Conservation (phyloP, 345 rosid genomes). For the Chamaenerion angustifolium region DNA sequence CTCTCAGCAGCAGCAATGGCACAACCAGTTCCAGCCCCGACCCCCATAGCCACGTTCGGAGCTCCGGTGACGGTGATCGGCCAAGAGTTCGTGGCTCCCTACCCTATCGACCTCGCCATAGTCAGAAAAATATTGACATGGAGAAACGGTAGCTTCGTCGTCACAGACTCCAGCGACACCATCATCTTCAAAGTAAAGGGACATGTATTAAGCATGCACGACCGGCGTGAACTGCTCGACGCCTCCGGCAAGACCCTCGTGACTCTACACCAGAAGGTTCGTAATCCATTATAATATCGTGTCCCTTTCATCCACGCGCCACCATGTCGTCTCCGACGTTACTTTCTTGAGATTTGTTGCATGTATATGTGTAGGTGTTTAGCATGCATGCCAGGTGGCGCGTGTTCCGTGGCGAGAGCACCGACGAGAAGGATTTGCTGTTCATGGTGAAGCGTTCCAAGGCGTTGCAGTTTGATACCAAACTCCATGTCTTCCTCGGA, state of each 20-base stretch:
- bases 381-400: conserved; percentile 25
- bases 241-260: conserved; percentile 10
- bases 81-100: conserved; percentile 12
- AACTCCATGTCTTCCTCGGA: conserved; percentile 27
- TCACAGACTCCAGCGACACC: conserved; percentile 7
- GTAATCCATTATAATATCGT: too few relatives aligned
- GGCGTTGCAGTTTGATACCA: conserved; percentile 12
- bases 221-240: conserved; percentile 8
- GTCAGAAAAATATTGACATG: conserved; percentile 8
- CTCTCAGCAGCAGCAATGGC: too few relatives aligned
- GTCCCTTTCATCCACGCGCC: too few relatives aligned
- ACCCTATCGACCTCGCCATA: conserved; percentile 13
- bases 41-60: not conserved
- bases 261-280: conserved; percentile 11
- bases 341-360: not conserved
- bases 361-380: conserved; percentile 2
- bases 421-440: conserved; percentile 17
- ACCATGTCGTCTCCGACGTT: too few relatives aligned
- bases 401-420: conserved; percentile 35
- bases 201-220: not conserved
- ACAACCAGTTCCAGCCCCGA: too few relatives aligned
- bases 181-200: conserved; percentile 14
- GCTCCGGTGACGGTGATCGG: conserved; percentile 7
- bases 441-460: conserved; percentile 21
- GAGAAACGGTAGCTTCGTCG: not conserved